Evolutionary conservation across 1,139 yeast genomes (phyloP), one percentile per base, ranked within the genome.

Genomic region (Blastobotrys serpentis): DNA sequence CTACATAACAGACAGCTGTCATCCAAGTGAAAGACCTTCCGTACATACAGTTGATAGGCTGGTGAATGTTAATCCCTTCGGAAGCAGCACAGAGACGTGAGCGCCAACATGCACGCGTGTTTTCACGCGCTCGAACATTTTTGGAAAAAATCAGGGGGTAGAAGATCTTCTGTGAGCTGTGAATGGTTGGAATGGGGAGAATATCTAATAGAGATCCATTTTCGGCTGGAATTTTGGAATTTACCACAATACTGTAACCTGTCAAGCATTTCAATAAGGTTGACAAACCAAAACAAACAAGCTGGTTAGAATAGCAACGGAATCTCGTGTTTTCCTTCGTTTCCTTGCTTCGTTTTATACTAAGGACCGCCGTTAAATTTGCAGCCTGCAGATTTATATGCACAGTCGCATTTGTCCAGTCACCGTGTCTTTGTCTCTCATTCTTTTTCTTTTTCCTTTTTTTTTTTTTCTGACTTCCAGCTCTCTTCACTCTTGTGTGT

Each of bases 101-200:
- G 13, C n/a, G 13, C 13, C 13, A 29, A 29, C n/a, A 6, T 29
- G 32, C 32, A 29, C 32, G 32, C 32, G 32, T 29, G 32, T 29
- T 29, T 29, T 6, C 32, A 14, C 32, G 32, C 32, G 32, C 32
- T n/a, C n/a, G n/a, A n/a, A 29, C 32, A 29, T 29, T 29, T 29
- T 29, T 29, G 32, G 32, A 29, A 29, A 29, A 11, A 29, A 29
- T 29, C 32, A 29, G 32, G 32, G 32, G 32, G 32, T 29, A 14
- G 32, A 29, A 6, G 32, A 29, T 29, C 32, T 11, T 4, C 7
- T 11, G 13, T 11, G n/a, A 29, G 32, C 13, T 29, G 14, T 29
- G 32, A 29, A 11, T 29, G 32, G 32, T 29, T 29, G 32, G 32
- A 29, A 29, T 29, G 32, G 32, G 10, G 8, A 23, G 26, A 29